These are phyloP conservation scores for Arxiozyma telluris DNA, from an alignment of 1,139 yeast genomes.

Conservation along the genomic window DNA sequence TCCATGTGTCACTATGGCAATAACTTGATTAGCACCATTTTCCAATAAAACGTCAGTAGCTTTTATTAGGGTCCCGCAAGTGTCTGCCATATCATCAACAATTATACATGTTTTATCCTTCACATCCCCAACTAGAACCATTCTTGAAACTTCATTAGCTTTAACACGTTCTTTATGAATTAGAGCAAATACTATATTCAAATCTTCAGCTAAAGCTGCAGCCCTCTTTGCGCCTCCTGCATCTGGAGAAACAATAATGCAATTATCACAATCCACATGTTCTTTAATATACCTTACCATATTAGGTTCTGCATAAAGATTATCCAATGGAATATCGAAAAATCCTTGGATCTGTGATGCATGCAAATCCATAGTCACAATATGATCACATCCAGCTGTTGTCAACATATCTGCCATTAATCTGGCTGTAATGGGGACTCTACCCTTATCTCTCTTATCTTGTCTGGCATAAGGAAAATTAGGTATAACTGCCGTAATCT, in stretches of 20 bases:
- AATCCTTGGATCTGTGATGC: slow-evolving; percentile 99
- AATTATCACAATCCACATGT: slow-evolving; percentile 54
- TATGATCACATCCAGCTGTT: slow-evolving; percentile 94
- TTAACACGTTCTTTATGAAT: slow-evolving; percentile 93
- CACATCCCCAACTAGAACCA: slow-evolving; percentile 97
- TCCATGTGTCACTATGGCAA: slow-evolving; percentile 95
- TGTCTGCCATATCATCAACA: slow-evolving; percentile 98
- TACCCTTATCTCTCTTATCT: slow-evolving; percentile 88
- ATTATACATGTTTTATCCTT: slow-evolving; percentile 75
- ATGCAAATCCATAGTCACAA: slow-evolving; percentile 93
- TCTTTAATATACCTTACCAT: slow-evolving; percentile 83
- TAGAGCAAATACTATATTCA: slow-evolving; percentile 87
- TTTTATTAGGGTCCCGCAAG: slow-evolving; percentile 93
- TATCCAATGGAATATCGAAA: slow-evolving; percentile 94
- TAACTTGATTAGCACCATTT: slow-evolving; percentile 73
- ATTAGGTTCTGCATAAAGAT: slow-evolving; percentile 89
- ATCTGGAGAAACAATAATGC: slow-evolving; percentile 90
- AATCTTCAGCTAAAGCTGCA: slow-evolving; percentile 85
- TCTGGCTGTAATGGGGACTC: slow-evolving; percentile 97
- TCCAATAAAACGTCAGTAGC: slow-evolving; percentile 84
- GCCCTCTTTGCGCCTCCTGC: slow-evolving; percentile 99
- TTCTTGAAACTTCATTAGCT: slow-evolving; percentile 87
- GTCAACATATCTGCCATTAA: slow-evolving; percentile 90
- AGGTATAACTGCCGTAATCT: slow-evolving; percentile 92
- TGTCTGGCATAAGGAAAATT: slow-evolving; percentile 96